Evolutionary conservation across 768 basidiomycete species (phyloP).

Genomic region (Tulasnella sp.): DNA sequence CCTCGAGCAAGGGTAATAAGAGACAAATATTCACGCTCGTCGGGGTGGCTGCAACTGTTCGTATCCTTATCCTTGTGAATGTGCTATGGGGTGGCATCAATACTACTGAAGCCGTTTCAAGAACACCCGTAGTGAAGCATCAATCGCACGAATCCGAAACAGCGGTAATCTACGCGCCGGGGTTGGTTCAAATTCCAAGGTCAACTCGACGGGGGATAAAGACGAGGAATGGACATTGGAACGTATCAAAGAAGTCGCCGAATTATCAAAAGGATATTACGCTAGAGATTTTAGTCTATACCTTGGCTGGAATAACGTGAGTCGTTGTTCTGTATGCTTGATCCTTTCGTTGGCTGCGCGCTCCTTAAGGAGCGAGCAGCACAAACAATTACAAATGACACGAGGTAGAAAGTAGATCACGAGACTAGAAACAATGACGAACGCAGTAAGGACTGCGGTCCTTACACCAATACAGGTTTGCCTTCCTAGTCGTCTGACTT

Average conservation of each 20-base stretch:
- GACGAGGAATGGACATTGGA: neutral
- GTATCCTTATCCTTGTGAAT: too few species aligned
- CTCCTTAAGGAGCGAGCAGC: neutral
- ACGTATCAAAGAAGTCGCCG: neutral
- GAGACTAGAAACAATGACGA: neutral
- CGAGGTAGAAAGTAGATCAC: neutral
- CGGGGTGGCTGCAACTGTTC: too few species aligned
- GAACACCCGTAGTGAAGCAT: too few species aligned
- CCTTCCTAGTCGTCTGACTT: neutral
- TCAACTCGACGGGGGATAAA: neutral
- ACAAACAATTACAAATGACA: neutral
- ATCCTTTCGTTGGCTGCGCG: neutral
- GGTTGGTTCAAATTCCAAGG: too few species aligned
- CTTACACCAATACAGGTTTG: neutral
- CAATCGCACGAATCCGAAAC: too few species aligned
- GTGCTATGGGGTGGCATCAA: too few species aligned
- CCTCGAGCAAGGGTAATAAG: too few species aligned
- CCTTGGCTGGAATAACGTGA: conserved; percentile 15
- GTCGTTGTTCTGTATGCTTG: neutral
- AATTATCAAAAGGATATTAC: neutral
- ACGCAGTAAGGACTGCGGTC: conserved; percentile 9
- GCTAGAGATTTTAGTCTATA: neutral
- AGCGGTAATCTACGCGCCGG: neutral
- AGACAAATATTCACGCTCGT: too few species aligned
- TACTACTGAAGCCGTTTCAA: too few species aligned